These are phyloP conservation scores for Flammula alnicola DNA, from an alignment of 1,284 basidiomycete species.

Conservation along the genomic window DNA sequence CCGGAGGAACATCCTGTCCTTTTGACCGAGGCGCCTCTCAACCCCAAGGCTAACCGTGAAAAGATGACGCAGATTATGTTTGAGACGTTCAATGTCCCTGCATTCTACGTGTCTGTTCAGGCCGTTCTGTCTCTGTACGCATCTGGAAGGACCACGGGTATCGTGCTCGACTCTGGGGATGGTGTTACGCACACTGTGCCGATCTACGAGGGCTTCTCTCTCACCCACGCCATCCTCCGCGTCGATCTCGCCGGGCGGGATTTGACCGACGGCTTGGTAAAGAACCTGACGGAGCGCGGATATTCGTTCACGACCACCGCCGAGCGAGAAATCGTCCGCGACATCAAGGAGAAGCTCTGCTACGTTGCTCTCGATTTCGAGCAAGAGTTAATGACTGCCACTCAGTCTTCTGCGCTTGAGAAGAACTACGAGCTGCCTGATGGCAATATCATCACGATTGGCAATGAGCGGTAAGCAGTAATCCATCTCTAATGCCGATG, in stretches of 20 bases:
- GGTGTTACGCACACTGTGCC: conserved; percentile 94
- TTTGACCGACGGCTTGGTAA: conserved; percentile 91
- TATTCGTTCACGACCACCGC: conserved; percentile 95
- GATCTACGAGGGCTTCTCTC: conserved; percentile 95
- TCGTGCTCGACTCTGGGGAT: conserved; percentile 93
- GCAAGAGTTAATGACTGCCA: conserved; percentile 93
- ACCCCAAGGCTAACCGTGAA: conserved; percentile 94
- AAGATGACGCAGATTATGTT: conserved; percentile 99
- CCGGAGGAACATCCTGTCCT: conserved; percentile 95
- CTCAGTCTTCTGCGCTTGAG: conserved; percentile 90
- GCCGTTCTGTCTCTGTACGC: conserved; percentile 93
- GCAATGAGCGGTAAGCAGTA: conserved; percentile 89
- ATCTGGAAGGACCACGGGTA: conserved; percentile 91
- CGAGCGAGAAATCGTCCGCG: conserved; percentile 95
- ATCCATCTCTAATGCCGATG: conserved; percentile 7
- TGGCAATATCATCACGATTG: conserved; percentile 96
- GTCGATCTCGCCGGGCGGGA: conserved; percentile 96
- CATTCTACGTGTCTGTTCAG: conserved; percentile 94
- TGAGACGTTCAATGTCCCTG: conserved; percentile 94
- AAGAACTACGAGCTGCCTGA: conserved; percentile 97
- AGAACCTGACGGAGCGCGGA: conserved; percentile 93
- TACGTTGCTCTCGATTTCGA: conserved; percentile 98
- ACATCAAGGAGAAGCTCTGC: conserved; percentile 99
- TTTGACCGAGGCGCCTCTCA: conserved; percentile 91
- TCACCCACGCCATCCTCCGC: conserved; percentile 94